Conservation (phyloP, 805 yeast genomes). For the Saccharomycopsis sp. region DNA sequence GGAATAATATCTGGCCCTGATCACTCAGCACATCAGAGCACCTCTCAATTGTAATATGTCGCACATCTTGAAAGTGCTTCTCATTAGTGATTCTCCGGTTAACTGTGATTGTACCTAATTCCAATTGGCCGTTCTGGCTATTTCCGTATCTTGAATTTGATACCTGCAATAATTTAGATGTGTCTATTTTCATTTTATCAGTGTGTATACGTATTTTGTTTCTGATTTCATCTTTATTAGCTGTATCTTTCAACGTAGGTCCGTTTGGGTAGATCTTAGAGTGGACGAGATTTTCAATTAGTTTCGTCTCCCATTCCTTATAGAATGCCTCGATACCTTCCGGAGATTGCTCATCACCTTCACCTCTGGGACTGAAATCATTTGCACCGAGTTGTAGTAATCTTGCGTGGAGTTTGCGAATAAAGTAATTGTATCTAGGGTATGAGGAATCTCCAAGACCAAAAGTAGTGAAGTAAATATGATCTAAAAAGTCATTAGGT, state of each 20-base stretch:
- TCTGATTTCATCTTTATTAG: not conserved
- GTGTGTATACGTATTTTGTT: not conserved
- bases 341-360: slow-evolving; percentile 79
- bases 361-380: slow-evolving; percentile 69
- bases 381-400: slow-evolving; percentile 74
- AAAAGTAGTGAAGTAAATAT: slow-evolving; percentile 60
- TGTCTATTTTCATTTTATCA: slow-evolving; percentile 28
- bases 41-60: slow-evolving; percentile 45
- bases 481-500: slow-evolving; percentile 52
- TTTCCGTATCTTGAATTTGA: slow-evolving; percentile 27
- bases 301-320: slow-evolving; percentile 59
- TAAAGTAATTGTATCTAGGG: slow-evolving; percentile 83
- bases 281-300: slow-evolving; percentile 32
- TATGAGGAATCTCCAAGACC: slow-evolving; percentile 95
- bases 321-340: slow-evolving; percentile 69
- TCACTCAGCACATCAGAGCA: slow-evolving; percentile 22
- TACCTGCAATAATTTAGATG: slow-evolving; percentile 27
- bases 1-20: slow-evolving; percentile 32
- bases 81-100: slow-evolving; percentile 59
- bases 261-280: not conserved
- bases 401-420: slow-evolving; percentile 73
- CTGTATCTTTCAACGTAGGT: not conserved
- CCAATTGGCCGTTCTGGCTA: slow-evolving; percentile 8
- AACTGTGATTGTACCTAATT: slow-evolving; percentile 38
- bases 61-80: slow-evolving; percentile 87